These are phyloP conservation scores for Lepidium africanum DNA, from an alignment of 345 rosid genomes.

Conservation along the genomic window DNA sequence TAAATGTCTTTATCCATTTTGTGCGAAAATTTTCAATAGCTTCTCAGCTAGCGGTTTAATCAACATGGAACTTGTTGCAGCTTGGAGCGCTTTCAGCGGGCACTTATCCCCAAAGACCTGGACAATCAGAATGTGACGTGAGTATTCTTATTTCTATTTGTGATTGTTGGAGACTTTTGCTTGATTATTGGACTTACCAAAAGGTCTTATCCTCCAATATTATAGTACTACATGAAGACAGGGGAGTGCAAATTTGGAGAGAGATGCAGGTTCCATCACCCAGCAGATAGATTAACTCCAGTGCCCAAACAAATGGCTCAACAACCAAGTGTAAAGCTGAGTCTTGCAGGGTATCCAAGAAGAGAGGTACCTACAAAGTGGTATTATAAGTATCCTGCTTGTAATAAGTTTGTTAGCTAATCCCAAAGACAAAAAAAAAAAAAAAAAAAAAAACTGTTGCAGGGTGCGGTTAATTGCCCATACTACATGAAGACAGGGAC, in stretches of 20 bases:
- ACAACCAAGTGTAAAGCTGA: conserved; percentile 51
- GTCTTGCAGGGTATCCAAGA: conserved; percentile 91
- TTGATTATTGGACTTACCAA: not conserved
- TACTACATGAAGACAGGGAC: conserved; percentile 93
- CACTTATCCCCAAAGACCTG: conserved; percentile 78
- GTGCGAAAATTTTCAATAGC: not conserved
- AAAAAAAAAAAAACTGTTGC: conserved; percentile 12
- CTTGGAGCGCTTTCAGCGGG: conserved; percentile 38
- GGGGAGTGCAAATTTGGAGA: conserved; percentile 84
- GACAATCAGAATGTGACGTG: conserved; percentile 91
- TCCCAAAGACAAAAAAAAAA: not conserved
- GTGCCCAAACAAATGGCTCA: conserved; percentile 38
- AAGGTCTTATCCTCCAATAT: not conserved
- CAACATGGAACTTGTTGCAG: conserved; percentile 34
- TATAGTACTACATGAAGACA: conserved; percentile 86
- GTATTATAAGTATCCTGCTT: not conserved
- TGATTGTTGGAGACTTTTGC: not conserved
- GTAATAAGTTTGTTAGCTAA: conserved; percentile 2
- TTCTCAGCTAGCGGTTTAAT: not conserved
- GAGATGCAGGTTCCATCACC: conserved; percentile 86
- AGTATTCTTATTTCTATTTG: conserved; percentile 16
- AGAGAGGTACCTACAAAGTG: conserved; percentile 57
- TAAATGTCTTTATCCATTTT: conserved; percentile 13
- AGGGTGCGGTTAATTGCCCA: conserved; percentile 77
- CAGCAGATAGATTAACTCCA: conserved; percentile 52